phyloP scores from a whole-genome alignment of 306 rosid genomes.

The Carpinus fangiana region DNA sequence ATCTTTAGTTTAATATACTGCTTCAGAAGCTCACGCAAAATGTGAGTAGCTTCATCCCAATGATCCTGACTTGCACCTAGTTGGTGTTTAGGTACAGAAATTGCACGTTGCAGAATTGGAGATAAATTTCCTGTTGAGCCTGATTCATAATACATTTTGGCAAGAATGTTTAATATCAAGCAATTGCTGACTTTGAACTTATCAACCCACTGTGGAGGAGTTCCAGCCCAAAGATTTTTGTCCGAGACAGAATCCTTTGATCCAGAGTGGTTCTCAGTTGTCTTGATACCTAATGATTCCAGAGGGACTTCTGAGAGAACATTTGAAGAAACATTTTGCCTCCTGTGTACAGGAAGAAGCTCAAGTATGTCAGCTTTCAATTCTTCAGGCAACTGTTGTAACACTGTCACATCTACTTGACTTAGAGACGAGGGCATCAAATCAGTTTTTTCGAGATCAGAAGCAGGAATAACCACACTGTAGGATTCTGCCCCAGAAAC shows the following conservation, averaged over 20 bases:
- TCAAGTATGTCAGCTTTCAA: constrained; percentile 63
- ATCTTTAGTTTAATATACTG: constrained; percentile 70
- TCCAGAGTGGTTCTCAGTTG: constrained; percentile 36
- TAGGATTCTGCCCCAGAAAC: constrained; percentile 40
- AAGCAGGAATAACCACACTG: constrained; percentile 30
- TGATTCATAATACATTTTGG: constrained; percentile 54
- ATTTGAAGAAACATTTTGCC: constrained; percentile 43
- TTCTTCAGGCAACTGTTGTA: constrained; percentile 73
- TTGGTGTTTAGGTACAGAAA: constrained; percentile 44
- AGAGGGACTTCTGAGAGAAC: constrained; percentile 31
- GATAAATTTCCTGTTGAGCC: constrained; percentile 54
- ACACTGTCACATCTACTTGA: constrained; percentile 80
- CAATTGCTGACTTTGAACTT: constrained; percentile 64
- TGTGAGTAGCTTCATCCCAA: constrained; percentile 50
- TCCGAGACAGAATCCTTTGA: constrained; percentile 31
- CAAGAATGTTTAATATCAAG: constrained; percentile 52
- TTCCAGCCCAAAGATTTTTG: constrained; percentile 70
- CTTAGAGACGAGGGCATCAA: constrained; percentile 82
- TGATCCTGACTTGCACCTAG: constrained; percentile 40
- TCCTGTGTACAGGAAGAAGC: constrained; percentile 78
- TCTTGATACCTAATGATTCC: constrained; percentile 28
- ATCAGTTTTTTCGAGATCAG: constrained; percentile 51
- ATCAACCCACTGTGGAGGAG: constrained; percentile 80
- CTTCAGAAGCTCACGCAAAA: constrained; percentile 70
- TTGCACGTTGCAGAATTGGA: constrained; percentile 46